phyloP scores from a whole-genome alignment of 1,284 basidiomycete genomes.

The Ustilago shanxiensis region DNA sequence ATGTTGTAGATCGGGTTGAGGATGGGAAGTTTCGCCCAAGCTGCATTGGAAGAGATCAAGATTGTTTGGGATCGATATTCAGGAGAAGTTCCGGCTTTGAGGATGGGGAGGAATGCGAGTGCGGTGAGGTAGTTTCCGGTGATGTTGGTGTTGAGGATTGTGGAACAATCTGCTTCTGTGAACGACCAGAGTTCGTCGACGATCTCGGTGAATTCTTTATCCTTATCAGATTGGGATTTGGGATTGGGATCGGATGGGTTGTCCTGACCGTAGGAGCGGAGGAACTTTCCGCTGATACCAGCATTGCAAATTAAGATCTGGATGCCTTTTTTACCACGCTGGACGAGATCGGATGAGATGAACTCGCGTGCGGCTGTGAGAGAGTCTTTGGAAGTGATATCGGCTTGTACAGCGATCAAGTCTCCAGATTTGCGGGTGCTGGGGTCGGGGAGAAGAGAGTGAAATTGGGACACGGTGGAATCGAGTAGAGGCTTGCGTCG shows the following conservation, averaged over 20 bases:
- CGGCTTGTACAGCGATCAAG: slow-evolving; percentile 27
- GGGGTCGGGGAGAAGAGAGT: slow-evolving; percentile 7
- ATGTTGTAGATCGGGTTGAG: slow-evolving; percentile 59
- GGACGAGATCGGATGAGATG: slow-evolving; percentile 24
- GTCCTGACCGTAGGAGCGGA: slow-evolving; percentile 32
- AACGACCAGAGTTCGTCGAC: slow-evolving; percentile 48
- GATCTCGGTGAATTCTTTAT: slow-evolving; percentile 28
- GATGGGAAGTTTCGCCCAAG: slow-evolving; percentile 51
- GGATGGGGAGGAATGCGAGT: slow-evolving; percentile 39
- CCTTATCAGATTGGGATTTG: slow-evolving; percentile 3
- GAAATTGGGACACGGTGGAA: slow-evolving; percentile 20
- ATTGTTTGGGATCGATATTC: slow-evolving; percentile 41
- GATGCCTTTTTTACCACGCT: slow-evolving; percentile 17
- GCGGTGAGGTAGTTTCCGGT: slow-evolving; percentile 49
- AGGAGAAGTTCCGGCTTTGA: slow-evolving; percentile 18
- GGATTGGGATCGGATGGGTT: neutral
- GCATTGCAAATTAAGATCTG: slow-evolving; percentile 50
- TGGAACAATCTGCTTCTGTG: slow-evolving; percentile 24
- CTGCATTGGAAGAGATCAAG: slow-evolving; percentile 49
- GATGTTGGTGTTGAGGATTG: slow-evolving; percentile 45
- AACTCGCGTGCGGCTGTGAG: slow-evolving; percentile 14
- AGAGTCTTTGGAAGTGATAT: slow-evolving; percentile 45
- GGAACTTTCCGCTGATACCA: slow-evolving; percentile 35
- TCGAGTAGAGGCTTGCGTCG: slow-evolving; percentile 33
- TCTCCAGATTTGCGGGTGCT: slow-evolving; percentile 11